Evolutionary conservation across 768 basidiomycete species (phyloP).

Genomic region (Naematelia encephala): DNA sequence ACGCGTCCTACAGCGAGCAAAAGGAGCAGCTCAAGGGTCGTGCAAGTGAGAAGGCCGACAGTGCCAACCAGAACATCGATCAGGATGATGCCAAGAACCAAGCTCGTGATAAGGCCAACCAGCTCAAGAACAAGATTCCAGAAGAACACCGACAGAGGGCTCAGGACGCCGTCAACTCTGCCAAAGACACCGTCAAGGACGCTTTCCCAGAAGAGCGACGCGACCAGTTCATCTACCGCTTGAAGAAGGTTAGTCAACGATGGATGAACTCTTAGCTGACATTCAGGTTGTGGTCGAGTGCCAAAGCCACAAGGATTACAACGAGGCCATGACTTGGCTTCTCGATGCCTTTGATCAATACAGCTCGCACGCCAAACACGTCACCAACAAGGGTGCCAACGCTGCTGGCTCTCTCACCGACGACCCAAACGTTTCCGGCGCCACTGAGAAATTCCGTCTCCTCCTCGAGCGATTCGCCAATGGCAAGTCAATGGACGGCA

Average conservation of each 20-base stretch:
- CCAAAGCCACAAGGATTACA: conserved; percentile 87
- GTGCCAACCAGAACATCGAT: conserved; percentile 35
- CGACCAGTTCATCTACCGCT: conserved; percentile 87
- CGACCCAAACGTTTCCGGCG: conserved; percentile 60
- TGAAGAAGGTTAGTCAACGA: conserved; percentile 69
- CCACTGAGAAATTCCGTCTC: conserved; percentile 66
- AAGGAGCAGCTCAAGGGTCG: conserved; percentile 39
- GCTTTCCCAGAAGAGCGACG: conserved; percentile 88
- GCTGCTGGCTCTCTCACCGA: conserved; percentile 50
- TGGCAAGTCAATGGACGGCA: conserved; percentile 61
- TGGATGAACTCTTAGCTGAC: conserved; percentile 4
- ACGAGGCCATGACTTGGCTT: conserved; percentile 58
- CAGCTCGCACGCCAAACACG: conserved; percentile 56
- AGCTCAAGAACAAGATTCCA: conserved; percentile 61
- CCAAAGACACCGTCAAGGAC: conserved; percentile 68
- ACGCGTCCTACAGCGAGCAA: conserved; percentile 39
- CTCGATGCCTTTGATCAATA: conserved; percentile 54
- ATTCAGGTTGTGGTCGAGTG: conserved; percentile 68
- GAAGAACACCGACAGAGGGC: conserved; percentile 64
- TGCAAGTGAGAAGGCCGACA: conserved; percentile 44
- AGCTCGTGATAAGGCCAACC: conserved; percentile 47
- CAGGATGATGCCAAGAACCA: conserved; percentile 34
- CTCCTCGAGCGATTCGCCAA: conserved; percentile 91
- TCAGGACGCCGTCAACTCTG: conserved; percentile 59
- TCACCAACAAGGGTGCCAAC: conserved; percentile 50